Percentiles rank a stretch among this genome's conserved stretches.
Evolutionary conservation across 2,329 filamentous ascomycete species (phyloP).

Genomic region (Scedosporium apiospermum): DNA sequence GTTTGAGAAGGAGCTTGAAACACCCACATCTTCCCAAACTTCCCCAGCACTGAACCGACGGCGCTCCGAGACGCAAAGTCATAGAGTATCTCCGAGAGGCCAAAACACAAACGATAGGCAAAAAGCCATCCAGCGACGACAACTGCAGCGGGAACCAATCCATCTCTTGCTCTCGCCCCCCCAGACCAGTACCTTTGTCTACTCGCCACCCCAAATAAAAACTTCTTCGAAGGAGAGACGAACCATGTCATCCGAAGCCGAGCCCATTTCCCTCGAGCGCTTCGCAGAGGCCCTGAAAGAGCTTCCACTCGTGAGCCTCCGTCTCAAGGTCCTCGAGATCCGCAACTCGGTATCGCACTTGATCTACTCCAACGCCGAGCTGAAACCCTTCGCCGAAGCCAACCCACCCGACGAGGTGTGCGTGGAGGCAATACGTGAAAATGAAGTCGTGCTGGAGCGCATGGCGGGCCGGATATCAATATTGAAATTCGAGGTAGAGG

Average conservation of each 20-base stretch:
- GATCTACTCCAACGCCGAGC: constrained; percentile 63
- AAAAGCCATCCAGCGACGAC: too few species aligned
- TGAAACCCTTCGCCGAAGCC: constrained; percentile 54
- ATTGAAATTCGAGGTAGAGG: constrained; percentile 55
- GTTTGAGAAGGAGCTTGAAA: too few species aligned
- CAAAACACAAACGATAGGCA: too few species aligned
- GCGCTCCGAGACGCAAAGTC: too few species aligned
- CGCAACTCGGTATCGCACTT: constrained; percentile 67
- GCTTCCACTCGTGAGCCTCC: constrained; percentile 56
- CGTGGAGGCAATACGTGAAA: constrained; percentile 64
- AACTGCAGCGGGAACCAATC: not conserved
- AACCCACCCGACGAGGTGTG: constrained; percentile 54
- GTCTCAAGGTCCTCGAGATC: constrained; percentile 67
- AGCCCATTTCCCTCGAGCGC: constrained; percentile 50
- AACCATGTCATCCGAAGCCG: constrained; percentile 33
- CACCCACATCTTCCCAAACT: too few species aligned
- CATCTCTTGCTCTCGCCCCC: not conserved
- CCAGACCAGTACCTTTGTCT: not conserved
- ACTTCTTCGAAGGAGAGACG: not conserved
- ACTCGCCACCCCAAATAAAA: not conserved
- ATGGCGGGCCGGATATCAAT: constrained; percentile 58
- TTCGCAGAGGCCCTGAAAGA: constrained; percentile 60
- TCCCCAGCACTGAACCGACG: too few species aligned
- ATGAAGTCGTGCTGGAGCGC: constrained; percentile 56
- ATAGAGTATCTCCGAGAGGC: too few species aligned